phyloP scores from a whole-genome alignment of 768 basidiomycete species.

The Xanthoconium stramineum region DNA sequence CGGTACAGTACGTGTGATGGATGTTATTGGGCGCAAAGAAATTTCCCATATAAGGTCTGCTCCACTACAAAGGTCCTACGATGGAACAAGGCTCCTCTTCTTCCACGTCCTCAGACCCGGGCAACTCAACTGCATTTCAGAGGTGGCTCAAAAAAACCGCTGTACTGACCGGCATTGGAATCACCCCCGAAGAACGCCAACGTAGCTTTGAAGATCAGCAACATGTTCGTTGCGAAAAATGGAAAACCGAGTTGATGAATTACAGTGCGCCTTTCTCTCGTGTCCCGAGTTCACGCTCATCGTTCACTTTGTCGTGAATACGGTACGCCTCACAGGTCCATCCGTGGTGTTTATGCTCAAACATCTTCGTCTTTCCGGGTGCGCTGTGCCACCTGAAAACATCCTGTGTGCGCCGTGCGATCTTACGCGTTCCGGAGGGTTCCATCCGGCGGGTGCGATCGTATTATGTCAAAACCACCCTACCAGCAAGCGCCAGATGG shows the following conservation, averaged over 20 bases:
- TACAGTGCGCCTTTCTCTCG: conserved; percentile 51
- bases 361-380: conserved; percentile 76
- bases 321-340: conserved; percentile 54
- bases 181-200: conserved; percentile 41
- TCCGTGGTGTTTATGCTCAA: conserved; percentile 87
- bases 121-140: conserved; percentile 37
- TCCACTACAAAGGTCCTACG: not conserved
- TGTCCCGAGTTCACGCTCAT: conserved; percentile 3
- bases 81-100: conserved; percentile 32
- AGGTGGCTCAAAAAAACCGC: conserved; percentile 51
- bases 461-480: conserved; percentile 85
- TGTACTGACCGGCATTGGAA: conserved; percentile 49
- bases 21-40: not conserved
- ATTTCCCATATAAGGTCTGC: conserved; percentile 8
- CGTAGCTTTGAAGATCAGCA: conserved; percentile 34
- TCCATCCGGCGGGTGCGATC: conserved; percentile 76
- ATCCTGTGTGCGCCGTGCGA: conserved; percentile 87
- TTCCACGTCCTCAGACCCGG: conserved; percentile 21
- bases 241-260: conserved; percentile 64
- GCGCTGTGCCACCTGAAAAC: conserved; percentile 65
- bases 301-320: not conserved
- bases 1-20: too few relatives aligned
- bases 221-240: conserved; percentile 59
- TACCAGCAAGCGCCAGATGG: conserved; percentile 81
- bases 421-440: conserved; percentile 71